Percentiles rank a stretch among this genome's conserved stretches.
Conservation (phyloP, 2,329 filamentous ascomycete species). For the Aspergillus sclerotialis region DNA sequence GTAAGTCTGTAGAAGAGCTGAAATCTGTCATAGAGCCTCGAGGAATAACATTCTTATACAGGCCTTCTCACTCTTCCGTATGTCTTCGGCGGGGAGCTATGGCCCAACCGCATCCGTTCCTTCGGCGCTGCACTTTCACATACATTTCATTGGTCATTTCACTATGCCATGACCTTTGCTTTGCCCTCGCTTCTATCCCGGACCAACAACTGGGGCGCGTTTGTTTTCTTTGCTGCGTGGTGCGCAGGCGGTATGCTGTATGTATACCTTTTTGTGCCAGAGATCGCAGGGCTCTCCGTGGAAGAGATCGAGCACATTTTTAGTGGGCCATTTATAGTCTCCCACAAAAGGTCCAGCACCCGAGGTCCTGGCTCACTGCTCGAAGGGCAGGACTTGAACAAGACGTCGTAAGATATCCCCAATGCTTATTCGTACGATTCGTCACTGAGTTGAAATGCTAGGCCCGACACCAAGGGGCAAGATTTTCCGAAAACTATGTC, state of each 20-base stretch:
- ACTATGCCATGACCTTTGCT: conserved; percentile 31
- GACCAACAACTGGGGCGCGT: conserved; percentile 38
- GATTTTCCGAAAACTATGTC: no score
- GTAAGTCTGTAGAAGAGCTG: conserved; percentile 12
- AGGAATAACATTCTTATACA: conserved; percentile 3
- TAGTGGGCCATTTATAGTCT: conserved; percentile 14
- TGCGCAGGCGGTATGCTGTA: conserved; percentile 33
- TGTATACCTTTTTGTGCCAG: conserved; percentile 34
- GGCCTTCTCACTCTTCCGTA: conserved; percentile 37
- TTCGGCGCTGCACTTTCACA: conserved; percentile 35
- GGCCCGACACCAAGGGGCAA: background rate
- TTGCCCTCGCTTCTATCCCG: conserved; percentile 27
- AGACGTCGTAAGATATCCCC: background rate
- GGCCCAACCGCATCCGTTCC: conserved; percentile 41
- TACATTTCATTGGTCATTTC: conserved; percentile 39
- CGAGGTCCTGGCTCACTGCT: background rate
- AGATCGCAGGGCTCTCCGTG: conserved; percentile 21
- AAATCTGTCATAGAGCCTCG: no score
- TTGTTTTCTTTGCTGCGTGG: conserved; percentile 37
- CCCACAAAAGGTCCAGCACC: background rate
- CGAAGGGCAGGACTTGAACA: background rate
- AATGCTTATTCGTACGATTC: background rate
- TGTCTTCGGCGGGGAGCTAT: conserved; percentile 39
- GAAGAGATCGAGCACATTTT: conserved; percentile 36
- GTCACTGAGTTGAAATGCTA: background rate